Base-by-base conservation (phyloP, 2,329 filamentous ascomycete genomes). In the Chalaropsis ovoidea region DNA sequence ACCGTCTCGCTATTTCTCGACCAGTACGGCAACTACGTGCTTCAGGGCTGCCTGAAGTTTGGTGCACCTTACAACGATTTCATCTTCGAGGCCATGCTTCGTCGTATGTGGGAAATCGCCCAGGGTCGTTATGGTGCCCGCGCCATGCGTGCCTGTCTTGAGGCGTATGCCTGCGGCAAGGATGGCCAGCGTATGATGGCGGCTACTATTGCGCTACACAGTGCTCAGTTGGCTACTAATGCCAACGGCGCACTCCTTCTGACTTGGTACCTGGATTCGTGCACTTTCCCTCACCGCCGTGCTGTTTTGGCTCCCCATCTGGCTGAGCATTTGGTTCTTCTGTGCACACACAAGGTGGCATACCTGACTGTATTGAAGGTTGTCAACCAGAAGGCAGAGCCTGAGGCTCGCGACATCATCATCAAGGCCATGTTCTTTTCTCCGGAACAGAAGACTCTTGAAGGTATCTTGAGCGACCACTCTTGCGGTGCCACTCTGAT, bases 191-290 rank as follows among this genome's bases (percentile, higher is more conserved):
- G 92, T 67, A 89, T 96, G 85, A 83, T 99, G 70, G 94, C 94
- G 17, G 91, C 93, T 65, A 87, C 90, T 7, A 96, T 99, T 75
- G 90, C 93, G n/a, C 81, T 97, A 52, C 91, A 97, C 78, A 96
- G 93, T 72, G 93, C 96, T 31, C 92, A 96, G 77, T 82, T 99
- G 68, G 93, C 94, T 10, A 96, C 93, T 62, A 97, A 96, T 73
- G 88, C 92, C 61, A 99, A 99, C 71, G 94, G 94, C 41, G 94
- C 94, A 52, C 79, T 99, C 61, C 81, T 99, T 24, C 78, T 99
- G 70, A 99, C 94, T 11, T 99, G 94, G 94, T 95, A 97, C 81
- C 80, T 99, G 65, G 94, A 99, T 73, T 97, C 94, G 1, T 99
- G 94, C 81, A 96, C 89, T 15, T 96, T 97, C 79, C 91, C 93